Percentiles rank a stretch among this genome's conserved stretches.
These are phyloP conservation scores for Pyricularia grisea DNA, from an alignment of 2,329 filamentous ascomycete species.

Conservation along the genomic window DNA sequence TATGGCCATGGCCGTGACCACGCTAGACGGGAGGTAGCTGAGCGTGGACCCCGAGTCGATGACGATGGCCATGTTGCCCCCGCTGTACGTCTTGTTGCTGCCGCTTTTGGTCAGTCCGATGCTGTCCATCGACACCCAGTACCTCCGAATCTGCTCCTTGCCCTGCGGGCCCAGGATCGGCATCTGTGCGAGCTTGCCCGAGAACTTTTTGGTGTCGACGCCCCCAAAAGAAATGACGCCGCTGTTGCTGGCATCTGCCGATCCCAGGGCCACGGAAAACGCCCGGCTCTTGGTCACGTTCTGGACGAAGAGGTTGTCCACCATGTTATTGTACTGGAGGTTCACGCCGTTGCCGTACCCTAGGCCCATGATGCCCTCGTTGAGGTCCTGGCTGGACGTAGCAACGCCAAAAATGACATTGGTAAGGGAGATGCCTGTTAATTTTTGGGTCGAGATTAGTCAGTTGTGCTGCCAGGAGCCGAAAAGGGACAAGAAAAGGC, in stretches of 20 bases:
- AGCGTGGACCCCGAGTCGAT: constrained; percentile 46
- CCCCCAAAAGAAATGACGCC: constrained; percentile 25
- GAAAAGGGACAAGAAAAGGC: too few relatives aligned
- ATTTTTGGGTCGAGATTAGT: not conserved
- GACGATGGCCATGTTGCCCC: constrained; percentile 16
- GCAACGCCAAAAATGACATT: constrained; percentile 21
- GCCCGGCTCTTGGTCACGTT: constrained; percentile 12
- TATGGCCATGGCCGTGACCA: constrained; percentile 32
- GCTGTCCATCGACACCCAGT: constrained; percentile 21
- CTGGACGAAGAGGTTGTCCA: constrained; percentile 19
- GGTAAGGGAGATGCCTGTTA: constrained; percentile 13
- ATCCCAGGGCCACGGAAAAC: constrained; percentile 16
- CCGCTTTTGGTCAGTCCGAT: constrained; percentile 16
- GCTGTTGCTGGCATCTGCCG: constrained; percentile 9
- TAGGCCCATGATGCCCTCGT: constrained; percentile 22
- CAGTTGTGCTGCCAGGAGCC: not conserved
- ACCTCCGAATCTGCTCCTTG: constrained; percentile 19
- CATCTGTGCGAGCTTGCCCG: constrained; percentile 32
- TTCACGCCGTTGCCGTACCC: constrained; percentile 19
- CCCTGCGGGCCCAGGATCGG: constrained; percentile 26
- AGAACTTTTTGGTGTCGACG: constrained; percentile 30
- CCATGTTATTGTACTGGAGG: constrained; percentile 18
- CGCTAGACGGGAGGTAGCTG: constrained; percentile 30
- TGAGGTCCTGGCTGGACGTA: constrained; percentile 16
- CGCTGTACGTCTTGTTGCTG: constrained; percentile 12